Evolutionary conservation across 2,329 filamentous ascomycete species (phyloP), one percentile per base, ranked within the genome.

Genomic region (Penicillium sumatraense): DNA sequence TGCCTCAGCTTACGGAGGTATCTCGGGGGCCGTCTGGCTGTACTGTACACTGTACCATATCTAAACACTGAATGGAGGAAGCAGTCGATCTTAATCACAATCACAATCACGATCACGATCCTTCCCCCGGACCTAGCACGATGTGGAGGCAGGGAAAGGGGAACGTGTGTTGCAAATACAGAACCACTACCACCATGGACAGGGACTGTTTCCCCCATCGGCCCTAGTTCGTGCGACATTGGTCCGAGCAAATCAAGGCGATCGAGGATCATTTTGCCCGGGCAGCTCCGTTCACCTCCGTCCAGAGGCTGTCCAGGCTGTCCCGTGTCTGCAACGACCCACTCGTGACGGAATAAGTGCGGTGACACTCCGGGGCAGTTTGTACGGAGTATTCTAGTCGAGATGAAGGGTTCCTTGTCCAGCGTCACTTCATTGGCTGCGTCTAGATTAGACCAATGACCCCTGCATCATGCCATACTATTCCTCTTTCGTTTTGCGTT

Each of bases 261-360:
- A 59, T 61, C 58, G 42, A 33, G 35, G 50, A 56, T 59, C 53
- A 48, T 49, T 49, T 31, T 16, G n/a, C 52, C 49, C 45, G 49
- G 58, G 20, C 51, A 54, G 46, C 52, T 59, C 58, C 45, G 54
- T 49, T 40, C 24, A 23, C 24, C 11, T 54, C 31, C 42, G 26
- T 21, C 49, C 38, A 36, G 20, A n/a, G n/a, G n/a, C n/a, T n/a
- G n/a, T n/a, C n/a, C n/a, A n/a, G 35, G 47, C 20, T 53, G 56
- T 62, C 57, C 61, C 61, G 55, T 56, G 53, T 57, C 51, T 40
- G 26, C 57, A 21, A 46, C 24, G 60, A 58, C 58, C 61, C 61
- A 64, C 61, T 14, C 21, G 49, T 53, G 51, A 53, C 42, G 59
- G 51, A 54, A 48, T 53, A 53, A 52, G 35, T 41, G 41, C 33